A percentile compares a stretch with the other conserved stretches of the same genome.
Evolutionary conservation across 1,284 basidiomycete species (phyloP).

Genomic region (Sporisorium sorghi): DNA sequence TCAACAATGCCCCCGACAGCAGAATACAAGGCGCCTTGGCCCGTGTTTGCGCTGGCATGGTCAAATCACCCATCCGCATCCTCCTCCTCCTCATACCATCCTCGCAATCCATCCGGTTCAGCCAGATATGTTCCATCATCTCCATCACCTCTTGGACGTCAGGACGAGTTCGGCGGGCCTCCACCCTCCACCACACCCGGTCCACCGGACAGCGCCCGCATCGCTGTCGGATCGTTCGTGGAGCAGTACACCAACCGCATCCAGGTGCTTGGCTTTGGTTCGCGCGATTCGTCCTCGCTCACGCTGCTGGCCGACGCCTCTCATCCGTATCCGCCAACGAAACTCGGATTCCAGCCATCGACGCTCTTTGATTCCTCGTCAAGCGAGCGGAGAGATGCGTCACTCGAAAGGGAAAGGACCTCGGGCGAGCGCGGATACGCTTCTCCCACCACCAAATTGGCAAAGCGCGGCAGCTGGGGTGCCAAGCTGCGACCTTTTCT

Average conservation of each 20-base stretch:
- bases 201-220: slow-evolving; percentile 53
- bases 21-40: slow-evolving; percentile 55
- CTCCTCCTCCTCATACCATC: slow-evolving; percentile 39
- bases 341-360: slow-evolving; percentile 66
- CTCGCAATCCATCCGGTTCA: slow-evolving; percentile 45
- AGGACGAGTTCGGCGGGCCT: slow-evolving; percentile 32
- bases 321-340: slow-evolving; percentile 68
- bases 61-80: slow-evolving; percentile 54
- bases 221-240: slow-evolving; percentile 67
- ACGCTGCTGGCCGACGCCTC: slow-evolving; percentile 62
- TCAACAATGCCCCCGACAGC: slow-evolving; percentile 39
- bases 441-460: slow-evolving; percentile 52
- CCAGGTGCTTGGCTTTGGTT: slow-evolving; percentile 63
- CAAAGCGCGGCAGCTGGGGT: slow-evolving; percentile 59
- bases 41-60: slow-evolving; percentile 64
- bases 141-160: slow-evolving; percentile 46
- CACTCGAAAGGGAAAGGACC: slow-evolving; percentile 36
- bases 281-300: slow-evolving; percentile 45
- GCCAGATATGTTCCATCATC: slow-evolving; percentile 46
- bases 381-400: slow-evolving; percentile 34
- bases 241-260: slow-evolving; percentile 67
- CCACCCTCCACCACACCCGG: slow-evolving; percentile 30
- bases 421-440: slow-evolving; percentile 46
- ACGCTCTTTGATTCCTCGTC: slow-evolving; percentile 53
- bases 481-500: slow-evolving; percentile 27